Base-by-base conservation (phyloP, 164 flowering plant genomes). In the Malania oleifera region DNA sequence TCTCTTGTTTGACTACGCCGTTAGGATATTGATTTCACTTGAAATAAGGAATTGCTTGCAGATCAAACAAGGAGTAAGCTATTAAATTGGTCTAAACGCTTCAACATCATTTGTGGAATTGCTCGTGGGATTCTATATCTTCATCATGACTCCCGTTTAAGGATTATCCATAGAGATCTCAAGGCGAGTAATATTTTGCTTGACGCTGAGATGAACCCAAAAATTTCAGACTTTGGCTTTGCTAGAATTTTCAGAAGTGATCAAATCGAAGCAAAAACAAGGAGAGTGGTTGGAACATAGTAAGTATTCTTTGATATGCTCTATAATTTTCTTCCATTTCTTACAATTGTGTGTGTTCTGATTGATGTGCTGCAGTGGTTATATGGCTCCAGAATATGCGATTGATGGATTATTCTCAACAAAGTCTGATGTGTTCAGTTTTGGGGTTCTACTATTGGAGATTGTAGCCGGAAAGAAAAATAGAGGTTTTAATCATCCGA, bases 361-460 rank as follows among this genome's bases (percentile, higher is more conserved):
- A n/a, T n/a, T n/a, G n/a, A n/a, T n/a, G n/a, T n/a, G n/a, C n/a
- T n/a, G n/a, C n/a, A n/a, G n/a, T n/a, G n/a, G 26, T 25, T 22
- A 66, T 24, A 71, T 70, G 63, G 52, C 75, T 19, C 75, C 75
- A 7, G 75, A 71, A 45, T 71, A 71, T 59, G 74, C 74, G n/a
- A 28, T 66, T 48, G 17, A 25, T 22, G 74, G 74, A 20, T 37
- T 38, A 15, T 65, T 71, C 25, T 70, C 74, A 27, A 24, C 50
- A 20, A 70, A 70, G 46, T 70, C 73, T 0, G 73, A 70, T 35
- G 69, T 70, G 0, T 70, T 60, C 10, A 70, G 73, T 44, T 65
- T 61, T 28, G 73, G 73, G 1, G 70, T 70, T 1, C 9, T 70
- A 5, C 14, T 70, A 6, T n/a, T 70, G n/a, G n/a, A n/a, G n/a